Percentiles rank a stretch among this genome's conserved stretches.
These are phyloP conservation scores for Biscogniauxia sp. DNA, from an alignment of 2,329 filamentous ascomycete species.

Conservation along the genomic window DNA sequence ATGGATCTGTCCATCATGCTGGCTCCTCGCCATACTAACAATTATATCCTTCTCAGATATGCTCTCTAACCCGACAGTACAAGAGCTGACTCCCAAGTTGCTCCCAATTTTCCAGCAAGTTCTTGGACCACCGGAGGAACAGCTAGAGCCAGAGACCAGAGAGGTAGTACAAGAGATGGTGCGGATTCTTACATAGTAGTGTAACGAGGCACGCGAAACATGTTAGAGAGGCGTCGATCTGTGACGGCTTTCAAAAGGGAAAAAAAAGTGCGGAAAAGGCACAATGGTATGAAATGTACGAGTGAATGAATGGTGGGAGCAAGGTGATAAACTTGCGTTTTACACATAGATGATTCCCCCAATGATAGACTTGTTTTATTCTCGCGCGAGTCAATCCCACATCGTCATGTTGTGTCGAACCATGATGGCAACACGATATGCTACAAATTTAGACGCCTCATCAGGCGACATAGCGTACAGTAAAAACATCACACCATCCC, in stretches of 20 bases:
- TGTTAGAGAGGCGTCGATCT: not conserved
- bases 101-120: constrained; percentile 72
- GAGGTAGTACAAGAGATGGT: constrained; percentile 65
- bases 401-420: not conserved
- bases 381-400: not conserved
- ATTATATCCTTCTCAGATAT: constrained; percentile 48
- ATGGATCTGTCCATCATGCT: not conserved
- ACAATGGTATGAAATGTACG: constrained; percentile 28
- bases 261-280: not conserved
- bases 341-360: constrained; percentile 33
- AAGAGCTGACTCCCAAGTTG: constrained; percentile 67
- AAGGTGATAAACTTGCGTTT: constrained; percentile 11
- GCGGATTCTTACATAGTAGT: constrained; percentile 24
- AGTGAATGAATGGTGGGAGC: constrained; percentile 27
- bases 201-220: not conserved
- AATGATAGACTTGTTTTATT: constrained; percentile 22
- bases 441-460: not conserved
- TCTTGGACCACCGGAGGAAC: constrained; percentile 67
- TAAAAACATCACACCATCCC: not conserved
- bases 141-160: constrained; percentile 71
- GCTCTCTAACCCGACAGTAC: constrained; percentile 65
- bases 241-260: not conserved
- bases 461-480: not conserved
- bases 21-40: constrained; percentile 20
- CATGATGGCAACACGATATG: not conserved